Percentiles rank a stretch among this genome's conserved stretches.
These are phyloP conservation scores for Collybia mongolica DNA, from an alignment of 768 basidiomycete species.

Conservation along the genomic window DNA sequence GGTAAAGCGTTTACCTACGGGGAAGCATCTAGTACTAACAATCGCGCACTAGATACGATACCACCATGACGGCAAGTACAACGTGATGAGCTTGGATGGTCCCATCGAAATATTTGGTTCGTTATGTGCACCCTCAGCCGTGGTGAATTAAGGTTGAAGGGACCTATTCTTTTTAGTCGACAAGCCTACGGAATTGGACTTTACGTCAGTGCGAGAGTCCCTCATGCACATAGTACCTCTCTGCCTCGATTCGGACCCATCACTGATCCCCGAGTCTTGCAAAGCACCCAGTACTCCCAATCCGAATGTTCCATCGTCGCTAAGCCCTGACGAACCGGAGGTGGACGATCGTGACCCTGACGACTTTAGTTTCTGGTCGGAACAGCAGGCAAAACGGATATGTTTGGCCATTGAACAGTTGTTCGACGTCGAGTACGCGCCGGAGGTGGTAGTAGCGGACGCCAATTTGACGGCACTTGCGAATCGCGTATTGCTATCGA, in stretches of 20 bases:
- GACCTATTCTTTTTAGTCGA: conserved; percentile 49
- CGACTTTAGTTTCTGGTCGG: conserved; percentile 94
- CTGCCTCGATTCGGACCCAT: conserved; percentile 84
- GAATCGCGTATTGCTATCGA: conserved; percentile 79
- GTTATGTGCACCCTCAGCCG: conserved; percentile 22
- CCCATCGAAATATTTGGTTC: conserved; percentile 88
- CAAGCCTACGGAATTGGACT: conserved; percentile 61
- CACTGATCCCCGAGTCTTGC: conserved; percentile 74
- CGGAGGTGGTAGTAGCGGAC: conserved; percentile 90
- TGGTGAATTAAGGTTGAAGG: conserved; percentile 8
- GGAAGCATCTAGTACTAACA: background rate
- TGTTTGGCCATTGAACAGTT: conserved; percentile 73
- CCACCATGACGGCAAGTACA: conserved; percentile 97
- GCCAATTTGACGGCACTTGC: conserved; percentile 88
- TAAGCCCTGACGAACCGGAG: conserved; percentile 19
- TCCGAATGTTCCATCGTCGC: background rate
- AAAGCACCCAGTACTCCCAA: conserved; percentile 18
- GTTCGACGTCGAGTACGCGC: conserved; percentile 86
- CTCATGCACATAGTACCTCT: conserved; percentile 80
- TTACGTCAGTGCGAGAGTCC: conserved; percentile 59
- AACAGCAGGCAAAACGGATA: conserved; percentile 87
- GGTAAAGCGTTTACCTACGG: conserved; percentile 34
- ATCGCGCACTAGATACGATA: conserved; percentile 61
- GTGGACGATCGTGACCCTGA: conserved; percentile 68
- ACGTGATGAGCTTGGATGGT: conserved; percentile 84